These are phyloP conservation scores for Pichia pseudocactophila DNA, from an alignment of 805 yeast genomes.

Conservation along the genomic window DNA sequence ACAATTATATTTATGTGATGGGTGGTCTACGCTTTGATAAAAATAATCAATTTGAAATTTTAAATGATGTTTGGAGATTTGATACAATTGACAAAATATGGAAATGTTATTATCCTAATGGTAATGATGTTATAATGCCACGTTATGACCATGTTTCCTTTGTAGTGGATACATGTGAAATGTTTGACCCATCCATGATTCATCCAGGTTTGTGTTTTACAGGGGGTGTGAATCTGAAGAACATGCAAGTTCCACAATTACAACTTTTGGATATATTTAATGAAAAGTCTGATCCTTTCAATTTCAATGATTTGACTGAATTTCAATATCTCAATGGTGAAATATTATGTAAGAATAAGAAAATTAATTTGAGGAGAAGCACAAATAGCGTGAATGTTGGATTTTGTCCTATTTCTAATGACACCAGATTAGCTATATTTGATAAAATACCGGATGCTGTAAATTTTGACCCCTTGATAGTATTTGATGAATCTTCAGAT, in stretches of 20 bases:
- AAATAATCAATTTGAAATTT: constrained; percentile 31
- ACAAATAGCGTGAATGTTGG: background rate
- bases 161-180: constrained; percentile 30
- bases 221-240: constrained; percentile 41
- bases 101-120: constrained; percentile 38
- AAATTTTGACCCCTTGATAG: constrained; percentile 20
- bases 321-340: background rate
- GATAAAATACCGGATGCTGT: constrained; percentile 4
- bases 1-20: constrained; percentile 44
- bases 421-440: background rate
- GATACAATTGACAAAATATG: constrained; percentile 45
- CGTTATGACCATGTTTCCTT: constrained; percentile 50
- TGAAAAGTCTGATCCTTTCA: background rate
- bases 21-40: constrained; percentile 52
- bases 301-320: background rate
- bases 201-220: constrained; percentile 43
- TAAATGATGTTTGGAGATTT: constrained; percentile 65
- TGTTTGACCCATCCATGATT: constrained; percentile 27
- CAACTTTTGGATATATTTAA: constrained; percentile 36
- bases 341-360: constrained; percentile 3
- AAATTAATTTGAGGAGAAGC: constrained; percentile 1
- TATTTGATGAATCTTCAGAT: constrained; percentile 10
- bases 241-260: constrained; percentile 27
- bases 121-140: constrained; percentile 18
- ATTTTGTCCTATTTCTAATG: background rate